Percentiles rank a stretch among this genome's conserved stretches.
phyloP scores from a whole-genome alignment of 768 basidiomycete species.

The Phylloporus sp. region DNA sequence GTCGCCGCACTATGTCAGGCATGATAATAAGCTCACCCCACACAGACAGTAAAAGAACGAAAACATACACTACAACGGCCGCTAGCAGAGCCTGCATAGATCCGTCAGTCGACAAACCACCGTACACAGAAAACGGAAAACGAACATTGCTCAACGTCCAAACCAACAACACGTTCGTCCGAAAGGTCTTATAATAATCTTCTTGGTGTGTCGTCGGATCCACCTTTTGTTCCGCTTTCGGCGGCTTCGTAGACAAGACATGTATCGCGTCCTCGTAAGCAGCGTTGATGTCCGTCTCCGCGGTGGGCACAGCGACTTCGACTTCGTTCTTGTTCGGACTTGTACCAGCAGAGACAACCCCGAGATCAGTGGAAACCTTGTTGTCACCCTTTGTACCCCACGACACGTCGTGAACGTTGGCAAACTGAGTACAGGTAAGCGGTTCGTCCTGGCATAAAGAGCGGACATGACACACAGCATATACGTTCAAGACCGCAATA shows the following conservation, averaged over 20 bases:
- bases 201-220: slow-evolving; percentile 66
- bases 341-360: slow-evolving; percentile 62
- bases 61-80: slow-evolving; percentile 66
- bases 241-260: slow-evolving; percentile 71
- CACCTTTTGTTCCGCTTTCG: slow-evolving; percentile 59
- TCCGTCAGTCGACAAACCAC: slow-evolving; percentile 10
- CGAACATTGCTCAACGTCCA: slow-evolving; percentile 85
- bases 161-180: slow-evolving; percentile 83
- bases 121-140: slow-evolving; percentile 28
- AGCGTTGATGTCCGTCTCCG: slow-evolving; percentile 83
- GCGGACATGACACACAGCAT: slow-evolving; percentile 45
- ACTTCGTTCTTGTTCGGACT: slow-evolving; percentile 69
- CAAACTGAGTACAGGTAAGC: slow-evolving; percentile 46
- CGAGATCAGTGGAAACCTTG: slow-evolving; percentile 79
- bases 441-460: not conserved
- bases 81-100: slow-evolving; percentile 56
- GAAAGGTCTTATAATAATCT: slow-evolving; percentile 84
- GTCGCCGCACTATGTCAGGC: slow-evolving; percentile 27
- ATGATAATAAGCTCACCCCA: not conserved
- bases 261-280: slow-evolving; percentile 90
- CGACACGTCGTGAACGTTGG: slow-evolving; percentile 87
- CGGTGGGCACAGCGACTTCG: slow-evolving; percentile 79
- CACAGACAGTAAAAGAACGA: not conserved
- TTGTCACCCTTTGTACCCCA: slow-evolving; percentile 98
- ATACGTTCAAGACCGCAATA: slow-evolving; percentile 90